Conservation (phyloP, 441 rosid genomes). For the Rhodomyrtus psidioides region DNA sequence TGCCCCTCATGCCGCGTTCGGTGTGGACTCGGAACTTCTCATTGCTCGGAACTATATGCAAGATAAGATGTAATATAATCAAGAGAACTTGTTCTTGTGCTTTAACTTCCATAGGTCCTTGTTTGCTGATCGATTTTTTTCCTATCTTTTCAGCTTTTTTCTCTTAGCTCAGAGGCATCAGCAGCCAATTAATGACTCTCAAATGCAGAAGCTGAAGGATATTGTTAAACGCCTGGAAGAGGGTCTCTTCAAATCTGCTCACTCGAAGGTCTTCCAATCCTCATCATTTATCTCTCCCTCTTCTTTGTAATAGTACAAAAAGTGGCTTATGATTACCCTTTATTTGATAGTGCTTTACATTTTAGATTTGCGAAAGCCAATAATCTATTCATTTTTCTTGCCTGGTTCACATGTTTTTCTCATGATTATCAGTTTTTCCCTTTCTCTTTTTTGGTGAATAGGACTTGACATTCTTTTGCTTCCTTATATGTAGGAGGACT, state of each 20-base stretch:
- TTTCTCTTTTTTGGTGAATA: neutral
- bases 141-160: slow-evolving; percentile 30
- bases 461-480: neutral
- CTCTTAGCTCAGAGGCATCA: slow-evolving; percentile 53
- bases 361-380: neutral
- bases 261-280: slow-evolving; percentile 39
- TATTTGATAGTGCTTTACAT: neutral
- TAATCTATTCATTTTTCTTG: neutral
- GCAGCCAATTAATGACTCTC: slow-evolving; percentile 39
- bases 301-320: neutral
- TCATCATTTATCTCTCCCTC: neutral
- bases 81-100: neutral
- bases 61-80: slow-evolving; percentile 49
- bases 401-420: neutral
- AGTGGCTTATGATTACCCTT: neutral
- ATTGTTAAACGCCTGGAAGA: slow-evolving; percentile 90
- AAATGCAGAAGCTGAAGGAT: slow-evolving; percentile 50
- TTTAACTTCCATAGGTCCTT: neutral
- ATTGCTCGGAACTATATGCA: slow-evolving; percentile 41
- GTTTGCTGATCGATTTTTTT: slow-evolving; percentile 5
- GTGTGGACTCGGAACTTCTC: slow-evolving; percentile 34
- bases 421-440: neutral
- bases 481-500: slow-evolving; percentile 57
- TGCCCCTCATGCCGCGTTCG: slow-evolving; percentile 4
- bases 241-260: slow-evolving; percentile 76